Evolutionary conservation across 441 rosid genomes (phyloP).

Genomic region (Euphorbia schlechtendalii): DNA sequence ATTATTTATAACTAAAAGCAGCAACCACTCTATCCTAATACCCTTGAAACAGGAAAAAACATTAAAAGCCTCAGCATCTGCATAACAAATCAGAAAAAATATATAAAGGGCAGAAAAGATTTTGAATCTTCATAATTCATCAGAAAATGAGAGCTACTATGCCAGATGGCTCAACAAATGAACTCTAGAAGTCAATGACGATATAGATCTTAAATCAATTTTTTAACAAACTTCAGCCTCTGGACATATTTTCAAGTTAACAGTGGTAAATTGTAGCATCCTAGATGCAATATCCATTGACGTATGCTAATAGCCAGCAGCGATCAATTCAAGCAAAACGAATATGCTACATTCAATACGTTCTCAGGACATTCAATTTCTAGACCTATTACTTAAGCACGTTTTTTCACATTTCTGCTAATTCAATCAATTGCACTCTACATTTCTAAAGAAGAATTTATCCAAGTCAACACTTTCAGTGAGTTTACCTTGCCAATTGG

Average conservation of each 20-base stretch:
- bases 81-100: not conserved
- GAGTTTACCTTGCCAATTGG: constrained; percentile 85
- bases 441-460: not conserved
- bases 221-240: too few species aligned
- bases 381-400: not conserved
- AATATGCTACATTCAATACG: not conserved
- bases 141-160: not conserved
- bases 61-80: not conserved
- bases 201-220: not conserved
- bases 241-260: too few species aligned
- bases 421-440: not conserved
- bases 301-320: not conserved
- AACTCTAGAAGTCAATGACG: not conserved
- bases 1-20: not conserved
- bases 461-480: not conserved
- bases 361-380: not conserved
- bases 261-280: too few species aligned
- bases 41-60: not conserved
- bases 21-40: not conserved
- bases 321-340: not conserved
- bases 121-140: too few species aligned
- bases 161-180: not conserved
- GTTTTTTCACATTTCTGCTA: not conserved
- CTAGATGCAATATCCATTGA: not conserved
- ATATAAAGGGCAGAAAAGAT: too few species aligned